Conservation (phyloP, 2,329 filamentous ascomycete species). For the Exophiala xenobiotica region DNA sequence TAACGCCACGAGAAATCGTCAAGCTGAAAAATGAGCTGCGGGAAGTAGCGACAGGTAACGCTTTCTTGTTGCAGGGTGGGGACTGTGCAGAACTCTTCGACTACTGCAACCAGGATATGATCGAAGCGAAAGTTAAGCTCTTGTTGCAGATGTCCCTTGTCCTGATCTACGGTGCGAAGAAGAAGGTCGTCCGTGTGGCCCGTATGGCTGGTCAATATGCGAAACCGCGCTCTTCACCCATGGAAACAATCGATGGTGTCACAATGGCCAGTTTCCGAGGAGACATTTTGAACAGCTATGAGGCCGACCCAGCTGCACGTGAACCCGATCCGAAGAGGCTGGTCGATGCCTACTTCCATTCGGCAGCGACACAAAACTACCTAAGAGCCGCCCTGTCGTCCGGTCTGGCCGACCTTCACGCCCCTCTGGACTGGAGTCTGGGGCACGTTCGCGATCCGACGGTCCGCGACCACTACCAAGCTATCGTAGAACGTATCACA, state of each 20-base stretch:
- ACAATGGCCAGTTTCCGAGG: conserved; percentile 88
- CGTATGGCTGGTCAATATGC: conserved; percentile 98
- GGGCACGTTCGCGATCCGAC: conserved; percentile 83
- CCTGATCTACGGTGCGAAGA: conserved; percentile 78
- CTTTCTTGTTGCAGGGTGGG: conserved; percentile 88
- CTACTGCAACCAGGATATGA: conserved; percentile 85
- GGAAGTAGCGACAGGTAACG: conserved; percentile 85
- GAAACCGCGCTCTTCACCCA: conserved; percentile 87
- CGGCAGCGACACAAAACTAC: conserved; percentile 91
- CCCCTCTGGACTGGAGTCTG: conserved; percentile 89
- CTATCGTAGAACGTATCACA: conserved; percentile 80
- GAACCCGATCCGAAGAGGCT: conserved; percentile 79
- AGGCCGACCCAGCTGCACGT: conserved; percentile 63
- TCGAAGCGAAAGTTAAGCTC: conserved; percentile 95
- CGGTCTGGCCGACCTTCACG: conserved; percentile 90
- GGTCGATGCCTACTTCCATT: conserved; percentile 92
- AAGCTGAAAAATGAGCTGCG: conserved; percentile 74
- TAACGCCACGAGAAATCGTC: conserved; percentile 60
- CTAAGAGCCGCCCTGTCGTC: conserved; percentile 78
- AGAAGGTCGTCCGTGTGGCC: conserved; percentile 87
- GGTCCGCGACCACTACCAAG: conserved; percentile 81
- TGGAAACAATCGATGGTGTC: conserved; percentile 74
- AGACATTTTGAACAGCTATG: conserved; percentile 91
- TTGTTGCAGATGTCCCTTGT: conserved; percentile 96
- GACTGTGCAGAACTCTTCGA: conserved; percentile 97